Percentiles rank a stretch among this genome's conserved stretches.
phyloP scores from a whole-genome alignment of 2,329 filamentous ascomycete genomes.

The Botryosphaeria dothidea region DNA sequence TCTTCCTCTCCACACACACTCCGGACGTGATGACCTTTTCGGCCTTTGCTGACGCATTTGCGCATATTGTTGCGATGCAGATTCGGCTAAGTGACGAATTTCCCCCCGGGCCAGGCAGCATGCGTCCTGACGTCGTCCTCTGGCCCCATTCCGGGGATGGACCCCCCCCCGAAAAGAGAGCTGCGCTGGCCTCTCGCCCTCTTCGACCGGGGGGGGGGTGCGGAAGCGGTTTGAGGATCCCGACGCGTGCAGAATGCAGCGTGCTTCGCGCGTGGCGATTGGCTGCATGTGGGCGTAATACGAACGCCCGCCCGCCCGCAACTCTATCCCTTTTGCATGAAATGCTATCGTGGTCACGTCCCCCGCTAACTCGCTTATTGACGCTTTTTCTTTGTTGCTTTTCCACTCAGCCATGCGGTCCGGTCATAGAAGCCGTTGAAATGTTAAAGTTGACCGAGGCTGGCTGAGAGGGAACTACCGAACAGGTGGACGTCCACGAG shows the following conservation, averaged over 20 bases:
- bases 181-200: no score
- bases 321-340: not conserved
- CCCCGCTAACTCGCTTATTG: not conserved
- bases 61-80: not conserved
- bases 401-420: not conserved
- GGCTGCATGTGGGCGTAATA: not conserved
- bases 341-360: not conserved
- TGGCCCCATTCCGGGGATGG: no score
- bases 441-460: not conserved
- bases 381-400: not conserved
- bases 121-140: no score
- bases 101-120: no score
- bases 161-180: no score
- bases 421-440: not conserved
- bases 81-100: no score
- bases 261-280: not conserved
- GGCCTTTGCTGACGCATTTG: not conserved
- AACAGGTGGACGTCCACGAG: not conserved
- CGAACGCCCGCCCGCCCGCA: not conserved
- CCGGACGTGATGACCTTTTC: not conserved
- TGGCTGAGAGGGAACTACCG: not conserved
- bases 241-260: not conserved
- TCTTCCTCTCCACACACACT: no score
- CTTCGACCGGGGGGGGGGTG: not conserved
- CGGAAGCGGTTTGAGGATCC: not conserved